A percentile compares a stretch with the other conserved stretches of the same genome.
phyloP scores from a whole-genome alignment of 192 early-diverging fungal species.

The Coemansia sp. region DNA sequence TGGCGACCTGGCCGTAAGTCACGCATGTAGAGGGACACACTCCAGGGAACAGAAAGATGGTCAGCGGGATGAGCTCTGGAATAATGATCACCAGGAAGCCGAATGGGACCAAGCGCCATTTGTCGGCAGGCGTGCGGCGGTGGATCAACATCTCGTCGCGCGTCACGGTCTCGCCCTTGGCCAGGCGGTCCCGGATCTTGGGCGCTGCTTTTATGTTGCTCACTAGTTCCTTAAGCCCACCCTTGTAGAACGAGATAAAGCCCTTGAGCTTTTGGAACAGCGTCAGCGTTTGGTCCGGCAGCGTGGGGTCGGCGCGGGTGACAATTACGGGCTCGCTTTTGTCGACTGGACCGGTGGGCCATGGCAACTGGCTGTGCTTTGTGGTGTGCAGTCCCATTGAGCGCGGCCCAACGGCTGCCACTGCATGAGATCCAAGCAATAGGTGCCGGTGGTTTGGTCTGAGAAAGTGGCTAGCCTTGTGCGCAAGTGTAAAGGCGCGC shows the following conservation, averaged over 20 bases:
- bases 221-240: slow-evolving; percentile 33
- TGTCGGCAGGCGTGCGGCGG: slow-evolving; percentile 25
- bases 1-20: slow-evolving; percentile 26
- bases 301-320: slow-evolving; percentile 30
- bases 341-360: slow-evolving; percentile 1
- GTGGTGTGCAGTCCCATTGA: neutral
- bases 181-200: slow-evolving; percentile 16
- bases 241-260: slow-evolving; percentile 41
- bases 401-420: neutral
- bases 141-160: slow-evolving; percentile 35
- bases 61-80: slow-evolving; percentile 36
- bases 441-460: neutral
- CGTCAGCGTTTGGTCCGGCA: slow-evolving; percentile 33
- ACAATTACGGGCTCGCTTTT: neutral
- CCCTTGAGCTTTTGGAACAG: slow-evolving; percentile 30
- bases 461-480: neutral
- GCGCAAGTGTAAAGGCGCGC: neutral
- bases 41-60: slow-evolving; percentile 25
- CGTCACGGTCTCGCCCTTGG: slow-evolving; percentile 3
- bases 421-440: neutral
- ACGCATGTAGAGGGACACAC: slow-evolving; percentile 42
- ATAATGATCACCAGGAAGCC: slow-evolving; percentile 29
- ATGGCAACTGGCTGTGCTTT: neutral
- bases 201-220: slow-evolving; percentile 11
- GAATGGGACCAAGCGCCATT: slow-evolving; percentile 39